Evolutionary conservation across 2,329 filamentous ascomycete genomes (phyloP).

Genomic region (Diaporthe destruens): DNA sequence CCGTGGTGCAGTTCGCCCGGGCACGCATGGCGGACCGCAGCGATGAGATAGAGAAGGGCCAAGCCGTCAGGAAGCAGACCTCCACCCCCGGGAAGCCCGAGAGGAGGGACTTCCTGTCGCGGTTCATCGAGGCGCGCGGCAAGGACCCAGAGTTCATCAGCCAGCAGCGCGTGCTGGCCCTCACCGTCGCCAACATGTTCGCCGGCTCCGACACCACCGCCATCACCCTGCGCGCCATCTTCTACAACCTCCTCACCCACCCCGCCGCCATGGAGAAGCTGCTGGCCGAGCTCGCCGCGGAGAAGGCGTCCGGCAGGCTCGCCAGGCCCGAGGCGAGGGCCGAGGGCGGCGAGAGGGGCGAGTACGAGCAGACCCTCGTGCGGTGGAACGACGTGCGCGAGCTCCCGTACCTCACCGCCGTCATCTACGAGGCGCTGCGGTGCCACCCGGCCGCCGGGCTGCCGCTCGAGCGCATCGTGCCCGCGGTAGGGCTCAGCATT

Average conservation of each 20-base stretch:
- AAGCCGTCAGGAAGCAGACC: background rate
- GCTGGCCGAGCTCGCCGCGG: background rate
- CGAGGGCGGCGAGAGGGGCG: too few relatives aligned
- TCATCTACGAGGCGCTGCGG: slow-evolving; percentile 15
- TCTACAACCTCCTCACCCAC: slow-evolving; percentile 27
- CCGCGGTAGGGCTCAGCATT: background rate
- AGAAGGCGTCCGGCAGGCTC: background rate
- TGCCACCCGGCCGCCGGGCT: slow-evolving; percentile 13
- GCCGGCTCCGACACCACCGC: slow-evolving; percentile 31
- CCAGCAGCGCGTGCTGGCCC: slow-evolving; percentile 20
- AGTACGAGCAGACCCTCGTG: background rate
- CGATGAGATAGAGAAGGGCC: slow-evolving; percentile 13
- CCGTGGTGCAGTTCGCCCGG: slow-evolving; percentile 9
- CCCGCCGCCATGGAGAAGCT: background rate
- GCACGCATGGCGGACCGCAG: slow-evolving; percentile 16
- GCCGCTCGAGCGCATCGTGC: slow-evolving; percentile 11
- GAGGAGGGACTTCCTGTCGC: slow-evolving; percentile 10
- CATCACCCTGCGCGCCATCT: slow-evolving; percentile 8
- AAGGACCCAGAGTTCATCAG: slow-evolving; percentile 24
- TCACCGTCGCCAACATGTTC: slow-evolving; percentile 27
- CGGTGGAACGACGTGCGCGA: slow-evolving; percentile 11
- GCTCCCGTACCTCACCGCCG: slow-evolving; percentile 17
- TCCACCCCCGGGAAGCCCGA: background rate
- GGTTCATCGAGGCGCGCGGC: slow-evolving; percentile 4
- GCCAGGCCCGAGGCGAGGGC: background rate